Percentiles rank a stretch among this genome's conserved stretches.
Conservation (phyloP, 805 yeast species). For the Priceomyces melissophilus region DNA sequence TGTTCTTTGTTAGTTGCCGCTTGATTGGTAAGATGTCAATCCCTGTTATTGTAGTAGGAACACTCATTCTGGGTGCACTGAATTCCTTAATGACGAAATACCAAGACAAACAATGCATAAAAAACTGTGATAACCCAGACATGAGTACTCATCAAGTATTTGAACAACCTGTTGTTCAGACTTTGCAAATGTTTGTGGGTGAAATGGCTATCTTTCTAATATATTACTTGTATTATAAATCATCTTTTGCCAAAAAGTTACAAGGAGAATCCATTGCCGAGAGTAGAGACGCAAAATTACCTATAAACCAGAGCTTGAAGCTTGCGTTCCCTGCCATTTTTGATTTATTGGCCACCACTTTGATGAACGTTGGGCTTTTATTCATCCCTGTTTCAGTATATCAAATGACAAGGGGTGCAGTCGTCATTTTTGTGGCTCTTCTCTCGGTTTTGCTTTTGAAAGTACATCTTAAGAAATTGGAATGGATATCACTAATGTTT, state of each 20-base stretch:
- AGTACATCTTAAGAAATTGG: conserved; percentile 52
- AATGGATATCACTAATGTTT: conserved; percentile 65
- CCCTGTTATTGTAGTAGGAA: conserved; percentile 37
- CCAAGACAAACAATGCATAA: conserved; percentile 74
- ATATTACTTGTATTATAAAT: conserved; percentile 26
- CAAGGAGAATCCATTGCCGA: conserved; percentile 6
- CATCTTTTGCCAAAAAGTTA: conserved; percentile 4
- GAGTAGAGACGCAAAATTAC: conserved; percentile 5
- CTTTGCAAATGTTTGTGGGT: conserved; percentile 79
- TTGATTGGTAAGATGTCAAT: not conserved
- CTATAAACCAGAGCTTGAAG: conserved; percentile 16
- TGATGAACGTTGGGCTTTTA: conserved; percentile 70
- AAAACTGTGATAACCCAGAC: conserved; percentile 47
- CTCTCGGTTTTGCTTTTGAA: conserved; percentile 62
- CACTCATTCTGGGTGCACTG: conserved; percentile 64
- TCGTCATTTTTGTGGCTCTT: conserved; percentile 72
- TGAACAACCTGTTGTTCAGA: conserved; percentile 77
- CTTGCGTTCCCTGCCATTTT: conserved; percentile 63
- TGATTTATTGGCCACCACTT: conserved; percentile 70
- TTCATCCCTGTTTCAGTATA: conserved; percentile 76
- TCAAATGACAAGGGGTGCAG: conserved; percentile 82
- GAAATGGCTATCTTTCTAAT: conserved; percentile 52
- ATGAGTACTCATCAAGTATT: conserved; percentile 43
- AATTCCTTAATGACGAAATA: conserved; percentile 72
- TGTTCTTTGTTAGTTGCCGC: too few relatives aligned